Evolutionary conservation across 2,329 filamentous ascomycete species (phyloP).

Genomic region (Conoideocrella luteorostrata): DNA sequence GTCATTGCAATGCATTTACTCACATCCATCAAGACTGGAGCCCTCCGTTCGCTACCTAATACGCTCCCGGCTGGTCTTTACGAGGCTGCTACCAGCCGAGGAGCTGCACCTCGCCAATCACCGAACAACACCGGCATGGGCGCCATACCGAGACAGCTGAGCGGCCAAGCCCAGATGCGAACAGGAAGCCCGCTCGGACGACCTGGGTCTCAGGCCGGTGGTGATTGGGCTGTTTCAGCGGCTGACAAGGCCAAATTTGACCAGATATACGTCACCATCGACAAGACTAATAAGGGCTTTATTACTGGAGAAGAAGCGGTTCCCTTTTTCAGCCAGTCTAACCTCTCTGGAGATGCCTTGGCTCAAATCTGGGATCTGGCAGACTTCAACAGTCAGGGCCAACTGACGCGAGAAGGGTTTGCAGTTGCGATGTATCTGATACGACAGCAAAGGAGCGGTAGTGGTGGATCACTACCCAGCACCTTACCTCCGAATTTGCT

Average conservation of each 20-base stretch:
- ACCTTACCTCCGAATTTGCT: slow-evolving; percentile 75
- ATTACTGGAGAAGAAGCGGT: slow-evolving; percentile 95
- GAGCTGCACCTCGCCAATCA: slow-evolving; percentile 40
- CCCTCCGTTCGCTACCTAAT: slow-evolving; percentile 71
- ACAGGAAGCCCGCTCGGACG: slow-evolving; percentile 52
- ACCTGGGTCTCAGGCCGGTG: slow-evolving; percentile 35
- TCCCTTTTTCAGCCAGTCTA: slow-evolving; percentile 86
- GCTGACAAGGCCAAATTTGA: slow-evolving; percentile 87
- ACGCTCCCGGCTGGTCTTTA: slow-evolving; percentile 80
- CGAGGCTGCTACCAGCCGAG: slow-evolving; percentile 76
- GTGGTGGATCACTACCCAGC: slow-evolving; percentile 58
- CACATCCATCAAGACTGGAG: slow-evolving; percentile 81
- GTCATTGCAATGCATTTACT: slow-evolving; percentile 97
- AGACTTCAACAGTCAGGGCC: slow-evolving; percentile 86
- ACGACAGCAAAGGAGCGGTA: slow-evolving; percentile 74
- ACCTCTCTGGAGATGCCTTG: slow-evolving; percentile 78
- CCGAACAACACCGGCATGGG: slow-evolving; percentile 48
- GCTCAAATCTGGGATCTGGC: slow-evolving; percentile 97
- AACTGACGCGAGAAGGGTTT: slow-evolving; percentile 82
- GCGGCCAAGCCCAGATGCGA: slow-evolving; percentile 59
- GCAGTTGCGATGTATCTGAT: slow-evolving; percentile 97
- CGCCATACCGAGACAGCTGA: slow-evolving; percentile 77
- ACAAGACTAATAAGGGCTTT: slow-evolving; percentile 71
- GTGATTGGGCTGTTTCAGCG: slow-evolving; percentile 75
- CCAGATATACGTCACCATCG: slow-evolving; percentile 74